Evolutionary conservation across 2,329 filamentous ascomycete genomes (phyloP).

Genomic region (Fusarium zealandicum): DNA sequence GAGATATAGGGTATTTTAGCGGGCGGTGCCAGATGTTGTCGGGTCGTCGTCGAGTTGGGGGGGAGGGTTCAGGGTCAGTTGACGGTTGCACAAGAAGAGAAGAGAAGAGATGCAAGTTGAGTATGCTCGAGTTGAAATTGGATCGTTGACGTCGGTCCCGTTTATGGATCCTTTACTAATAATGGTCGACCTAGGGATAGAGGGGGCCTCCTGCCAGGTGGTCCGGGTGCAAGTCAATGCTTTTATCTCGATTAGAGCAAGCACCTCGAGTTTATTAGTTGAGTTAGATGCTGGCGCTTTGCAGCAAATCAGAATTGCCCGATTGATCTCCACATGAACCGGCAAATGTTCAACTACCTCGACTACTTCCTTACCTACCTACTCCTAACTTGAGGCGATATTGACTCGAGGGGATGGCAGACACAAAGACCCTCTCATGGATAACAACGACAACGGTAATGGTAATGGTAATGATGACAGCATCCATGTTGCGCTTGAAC

Average conservation of each 20-base stretch:
- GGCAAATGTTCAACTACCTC: no score
- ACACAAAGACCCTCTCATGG: no score
- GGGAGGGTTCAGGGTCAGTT: not conserved
- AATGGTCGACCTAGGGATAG: not conserved
- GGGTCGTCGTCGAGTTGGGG: not conserved
- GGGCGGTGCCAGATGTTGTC: not conserved
- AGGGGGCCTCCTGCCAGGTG: no score
- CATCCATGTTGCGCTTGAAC: no score
- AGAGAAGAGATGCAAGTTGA: no score
- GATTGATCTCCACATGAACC: not conserved
- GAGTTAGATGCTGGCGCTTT: not conserved
- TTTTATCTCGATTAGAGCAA: not conserved
- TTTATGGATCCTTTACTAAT: not conserved
- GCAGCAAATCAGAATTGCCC: not conserved
- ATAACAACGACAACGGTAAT: no score
- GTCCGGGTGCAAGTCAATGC: conserved; percentile 4
- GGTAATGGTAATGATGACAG: not conserved
- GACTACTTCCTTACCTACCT: no score
- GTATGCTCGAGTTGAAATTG: not conserved
- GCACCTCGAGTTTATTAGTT: not conserved
- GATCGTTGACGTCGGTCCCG: conserved; percentile 3
- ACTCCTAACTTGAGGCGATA: no score
- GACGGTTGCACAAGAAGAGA: not conserved
- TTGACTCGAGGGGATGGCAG: no score
- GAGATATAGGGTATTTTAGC: not conserved